Evolutionary conservation across 2,329 filamentous ascomycete species (phyloP).

Genomic region (Aspergillus pseudoterreus): DNA sequence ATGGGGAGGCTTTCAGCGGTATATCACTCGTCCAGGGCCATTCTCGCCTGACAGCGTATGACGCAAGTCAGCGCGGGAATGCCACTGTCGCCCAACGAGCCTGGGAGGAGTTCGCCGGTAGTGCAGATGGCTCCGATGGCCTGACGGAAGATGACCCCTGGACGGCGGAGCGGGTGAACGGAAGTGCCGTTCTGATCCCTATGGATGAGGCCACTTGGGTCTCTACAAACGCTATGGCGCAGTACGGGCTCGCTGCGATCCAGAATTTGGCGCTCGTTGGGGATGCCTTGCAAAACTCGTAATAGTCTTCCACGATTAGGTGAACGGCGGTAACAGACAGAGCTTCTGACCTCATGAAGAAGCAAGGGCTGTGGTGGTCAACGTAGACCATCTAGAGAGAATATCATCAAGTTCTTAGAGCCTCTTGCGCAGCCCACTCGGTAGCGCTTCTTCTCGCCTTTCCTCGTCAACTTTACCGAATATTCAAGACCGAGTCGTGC

Average conservation of each 20-base stretch:
- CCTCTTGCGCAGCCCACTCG: no score
- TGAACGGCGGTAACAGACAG: no score
- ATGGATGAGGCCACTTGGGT: constrained; percentile 58
- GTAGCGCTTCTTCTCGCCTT: neutral
- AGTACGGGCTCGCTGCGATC: constrained; percentile 57
- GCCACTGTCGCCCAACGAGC: constrained; percentile 48
- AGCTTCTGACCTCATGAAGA: no score
- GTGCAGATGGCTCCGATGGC: constrained; percentile 13
- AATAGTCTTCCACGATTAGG: neutral
- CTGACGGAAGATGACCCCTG: constrained; percentile 19
- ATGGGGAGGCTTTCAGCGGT: constrained; percentile 49
- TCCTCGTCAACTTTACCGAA: neutral
- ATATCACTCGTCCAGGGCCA: constrained; percentile 54
- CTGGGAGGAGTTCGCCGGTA: constrained; percentile 50
- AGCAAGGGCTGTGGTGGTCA: no score
- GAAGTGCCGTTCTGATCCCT: constrained; percentile 44
- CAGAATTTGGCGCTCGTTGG: constrained; percentile 42
- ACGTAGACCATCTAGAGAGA: no score
- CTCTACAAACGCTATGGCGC: constrained; percentile 54
- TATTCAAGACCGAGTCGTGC: neutral
- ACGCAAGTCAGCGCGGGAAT: constrained; percentile 44
- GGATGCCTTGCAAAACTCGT: neutral
- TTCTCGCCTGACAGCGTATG: constrained; percentile 57
- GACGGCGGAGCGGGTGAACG: constrained; percentile 32
- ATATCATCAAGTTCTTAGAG: no score